Percentiles rank a stretch among this genome's conserved stretches.
Evolutionary conservation across 2,329 filamentous ascomycete genomes (phyloP).

Genomic region (Phaeosphaeriaceae sp.): DNA sequence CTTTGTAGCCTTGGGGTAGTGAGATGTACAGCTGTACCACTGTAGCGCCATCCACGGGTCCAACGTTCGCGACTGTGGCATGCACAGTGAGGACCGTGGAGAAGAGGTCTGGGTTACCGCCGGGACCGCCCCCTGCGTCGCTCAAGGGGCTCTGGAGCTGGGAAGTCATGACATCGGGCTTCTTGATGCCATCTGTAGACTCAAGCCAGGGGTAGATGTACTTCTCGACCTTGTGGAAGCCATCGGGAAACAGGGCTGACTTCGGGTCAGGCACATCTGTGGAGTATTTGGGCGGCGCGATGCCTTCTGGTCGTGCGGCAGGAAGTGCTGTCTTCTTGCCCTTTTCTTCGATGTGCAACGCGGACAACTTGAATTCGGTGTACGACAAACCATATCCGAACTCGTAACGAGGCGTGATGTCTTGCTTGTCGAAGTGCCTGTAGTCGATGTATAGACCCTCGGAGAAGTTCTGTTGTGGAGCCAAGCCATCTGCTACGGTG

Average conservation of each 20-base stretch:
- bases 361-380: slow-evolving; percentile 72
- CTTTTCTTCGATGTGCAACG: slow-evolving; percentile 54
- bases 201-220: slow-evolving; percentile 78
- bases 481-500: slow-evolving; percentile 62
- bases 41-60: slow-evolving; percentile 60
- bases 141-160: slow-evolving; percentile 64
- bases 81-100: slow-evolving; percentile 61
- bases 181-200: slow-evolving; percentile 57
- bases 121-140: slow-evolving; percentile 73
- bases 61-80: slow-evolving; percentile 68
- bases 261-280: slow-evolving; percentile 62
- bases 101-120: slow-evolving; percentile 73
- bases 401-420: slow-evolving; percentile 78
- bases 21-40: slow-evolving; percentile 67
- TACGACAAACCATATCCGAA: slow-evolving; percentile 90
- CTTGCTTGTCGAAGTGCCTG: slow-evolving; percentile 81
- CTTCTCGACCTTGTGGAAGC: slow-evolving; percentile 69
- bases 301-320: slow-evolving; percentile 42
- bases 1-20: slow-evolving; percentile 54
- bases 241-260: slow-evolving; percentile 68
- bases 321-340: slow-evolving; percentile 55
- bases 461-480: slow-evolving; percentile 82
- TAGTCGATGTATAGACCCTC: slow-evolving; percentile 92
- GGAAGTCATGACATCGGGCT: slow-evolving; percentile 59
- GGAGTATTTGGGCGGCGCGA: slow-evolving; percentile 57